Base-by-base conservation (phyloP, 257 asterid genomes). In the Jacaranda mimosifolia region DNA sequence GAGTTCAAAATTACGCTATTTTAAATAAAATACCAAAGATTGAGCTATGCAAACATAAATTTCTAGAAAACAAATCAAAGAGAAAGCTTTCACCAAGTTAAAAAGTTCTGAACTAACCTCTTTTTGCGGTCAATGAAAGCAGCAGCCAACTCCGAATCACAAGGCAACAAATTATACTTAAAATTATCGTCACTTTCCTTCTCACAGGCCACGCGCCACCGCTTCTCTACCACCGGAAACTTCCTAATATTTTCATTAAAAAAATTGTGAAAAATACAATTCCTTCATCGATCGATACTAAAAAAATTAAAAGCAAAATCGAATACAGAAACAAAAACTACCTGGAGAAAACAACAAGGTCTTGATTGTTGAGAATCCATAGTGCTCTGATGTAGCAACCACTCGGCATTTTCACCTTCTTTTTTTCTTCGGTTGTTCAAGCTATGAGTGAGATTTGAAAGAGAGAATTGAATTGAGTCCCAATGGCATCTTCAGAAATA, bases 181-280 rank as follows among this genome's bases (percentile, higher is more conserved):
- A 82, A 73, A 63, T 79, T 77, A 39, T 79, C 88, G 71, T 63
- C 89, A 15, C 46, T 68, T 56, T 87, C 92, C 72, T 78, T 89
- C 82, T 80, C 84, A 76, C 93, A 91, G 17, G 92, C 85, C 70
- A 64, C 84, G 63, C 96, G 89, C 97, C 99, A 95, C 86, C 97
- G 89, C 88, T 81, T 90, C 88, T 95, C 99, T 75, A 91, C 99
- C 87, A 91, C 97, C 76, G 97, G 90, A 84, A 95, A 95, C 83
- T 86, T 90, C 93, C 99, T 94, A 87, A 35, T 17, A 52, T 40
- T 59, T 67, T 75, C 35, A 55, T 43, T 32, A 26, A 32, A 53
- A 68, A 51, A 72, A 72, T 9, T 9, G 38, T 40, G 0, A 17
- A 4, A 40, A 49, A 53, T 48, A 17, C 52, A 75, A 72, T 68